phyloP scores from a whole-genome alignment of 257 asterid species.

The Thymus mandschuricus region DNA sequence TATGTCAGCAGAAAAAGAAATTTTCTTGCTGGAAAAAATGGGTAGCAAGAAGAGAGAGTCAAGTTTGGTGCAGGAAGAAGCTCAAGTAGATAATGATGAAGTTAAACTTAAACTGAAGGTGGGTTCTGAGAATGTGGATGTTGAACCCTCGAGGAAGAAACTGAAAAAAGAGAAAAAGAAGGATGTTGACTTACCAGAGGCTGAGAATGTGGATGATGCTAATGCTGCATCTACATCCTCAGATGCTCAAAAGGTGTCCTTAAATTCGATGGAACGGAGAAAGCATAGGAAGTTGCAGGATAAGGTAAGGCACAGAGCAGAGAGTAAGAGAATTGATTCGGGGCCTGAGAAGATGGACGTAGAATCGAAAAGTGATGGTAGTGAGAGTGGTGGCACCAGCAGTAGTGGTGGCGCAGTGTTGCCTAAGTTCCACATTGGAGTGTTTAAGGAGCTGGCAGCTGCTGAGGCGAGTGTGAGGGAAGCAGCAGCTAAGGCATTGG shows the following conservation, averaged over 20 bases:
- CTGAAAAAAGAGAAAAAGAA: slow-evolving; percentile 60
- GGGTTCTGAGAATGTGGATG: slow-evolving; percentile 34
- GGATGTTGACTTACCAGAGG: slow-evolving; percentile 35
- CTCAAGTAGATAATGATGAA: slow-evolving; percentile 32
- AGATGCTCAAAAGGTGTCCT: slow-evolving; percentile 24
- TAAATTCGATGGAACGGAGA: slow-evolving; percentile 72
- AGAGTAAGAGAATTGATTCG: slow-evolving; percentile 34
- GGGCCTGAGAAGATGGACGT: slow-evolving; percentile 30
- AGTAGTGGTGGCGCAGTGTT: slow-evolving; percentile 43
- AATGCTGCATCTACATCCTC: slow-evolving; percentile 50
- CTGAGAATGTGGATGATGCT: slow-evolving; percentile 29
- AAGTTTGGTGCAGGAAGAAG: slow-evolving; percentile 43
- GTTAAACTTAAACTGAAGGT: slow-evolving; percentile 20
- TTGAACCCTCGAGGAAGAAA: slow-evolving; percentile 56
- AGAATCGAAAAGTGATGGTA: slow-evolving; percentile 39
- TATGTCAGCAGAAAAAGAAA: slow-evolving; percentile 21
- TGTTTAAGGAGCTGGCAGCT: slow-evolving; percentile 74
- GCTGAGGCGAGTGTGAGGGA: slow-evolving; percentile 66
- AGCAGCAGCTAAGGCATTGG: slow-evolving; percentile 72
- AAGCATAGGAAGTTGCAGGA: slow-evolving; percentile 61
- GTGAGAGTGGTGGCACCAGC: slow-evolving; percentile 40
- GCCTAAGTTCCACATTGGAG: slow-evolving; percentile 93
- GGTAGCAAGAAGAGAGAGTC: slow-evolving; percentile 67
- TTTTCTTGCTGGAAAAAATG: slow-evolving; percentile 36
- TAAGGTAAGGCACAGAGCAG: slow-evolving; percentile 56